These are phyloP conservation scores for Suhomyces maxii DNA, from an alignment of 1,139 yeast genomes.

Conservation along the genomic window DNA sequence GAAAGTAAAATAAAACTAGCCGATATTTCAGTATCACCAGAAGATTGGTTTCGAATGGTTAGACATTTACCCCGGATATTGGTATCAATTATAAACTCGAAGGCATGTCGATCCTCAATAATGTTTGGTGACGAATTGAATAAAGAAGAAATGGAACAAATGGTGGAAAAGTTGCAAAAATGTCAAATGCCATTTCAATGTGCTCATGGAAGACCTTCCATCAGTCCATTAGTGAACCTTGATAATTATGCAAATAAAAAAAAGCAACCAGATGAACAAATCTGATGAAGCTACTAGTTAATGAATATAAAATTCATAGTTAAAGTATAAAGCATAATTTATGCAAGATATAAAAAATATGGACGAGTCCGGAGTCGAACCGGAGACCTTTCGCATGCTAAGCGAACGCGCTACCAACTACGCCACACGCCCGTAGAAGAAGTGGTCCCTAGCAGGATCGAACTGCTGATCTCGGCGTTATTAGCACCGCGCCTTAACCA, in stretches of 20 bases:
- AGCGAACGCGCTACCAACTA: conserved; percentile 91
- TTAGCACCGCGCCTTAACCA: conserved; percentile 41
- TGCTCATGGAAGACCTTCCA: conserved; percentile 85
- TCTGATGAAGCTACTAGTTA: too few relatives aligned
- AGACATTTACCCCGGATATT: conserved; percentile 48
- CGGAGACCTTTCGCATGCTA: conserved; percentile 89
- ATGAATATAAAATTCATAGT: too few relatives aligned
- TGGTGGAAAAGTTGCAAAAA: conserved; percentile 41
- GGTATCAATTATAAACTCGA: conserved; percentile 52
- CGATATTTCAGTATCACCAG: not conserved
- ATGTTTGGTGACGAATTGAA: conserved; percentile 67
- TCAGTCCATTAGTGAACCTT: conserved; percentile 53
- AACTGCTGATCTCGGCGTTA: conserved; percentile 44
- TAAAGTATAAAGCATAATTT: conserved; percentile 1
- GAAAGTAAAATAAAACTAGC: conserved; percentile 22
- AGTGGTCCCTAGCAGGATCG: conserved; percentile 31
- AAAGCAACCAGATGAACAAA: not conserved
- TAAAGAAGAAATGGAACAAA: conserved; percentile 39
- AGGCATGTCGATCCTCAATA: conserved; percentile 70
- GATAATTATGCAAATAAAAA: conserved; percentile 14
- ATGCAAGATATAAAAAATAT: conserved; percentile 22
- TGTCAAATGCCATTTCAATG: conserved; percentile 74
- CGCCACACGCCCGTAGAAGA: conserved; percentile 76
- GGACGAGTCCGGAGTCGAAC: conserved; percentile 92
- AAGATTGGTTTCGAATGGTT: conserved; percentile 16